A percentile compares a stretch with the other conserved stretches of the same genome.
phyloP scores from a whole-genome alignment of 208 protist genomes.

The Crithidia fasciculata region DNA sequence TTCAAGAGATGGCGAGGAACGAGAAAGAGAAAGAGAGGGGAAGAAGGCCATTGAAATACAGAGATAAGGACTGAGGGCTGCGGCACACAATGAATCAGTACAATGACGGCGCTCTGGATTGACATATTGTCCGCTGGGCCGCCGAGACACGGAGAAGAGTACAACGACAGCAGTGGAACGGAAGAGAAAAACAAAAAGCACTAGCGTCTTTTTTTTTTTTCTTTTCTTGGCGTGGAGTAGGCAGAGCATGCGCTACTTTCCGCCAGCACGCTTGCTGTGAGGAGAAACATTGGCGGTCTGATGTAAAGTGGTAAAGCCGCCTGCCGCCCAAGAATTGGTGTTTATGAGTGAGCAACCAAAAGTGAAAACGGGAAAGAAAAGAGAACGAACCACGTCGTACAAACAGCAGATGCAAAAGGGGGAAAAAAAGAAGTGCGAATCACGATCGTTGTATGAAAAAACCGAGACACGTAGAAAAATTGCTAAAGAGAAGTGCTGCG shows the following conservation, averaged over 20 bases:
- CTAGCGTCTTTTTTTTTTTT: not conserved
- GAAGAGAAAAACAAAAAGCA: constrained; percentile 5
- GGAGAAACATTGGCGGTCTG: no score
- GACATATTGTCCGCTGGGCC: no score
- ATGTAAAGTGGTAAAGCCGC: not conserved
- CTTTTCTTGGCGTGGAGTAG: not conserved
- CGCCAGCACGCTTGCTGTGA: no score
- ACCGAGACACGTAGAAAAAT: no score
- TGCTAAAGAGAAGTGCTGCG: no score
- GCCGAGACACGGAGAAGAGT: no score
- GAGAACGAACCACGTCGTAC: not conserved
- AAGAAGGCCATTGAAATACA: not conserved
- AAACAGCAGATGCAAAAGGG: constrained; percentile 8
- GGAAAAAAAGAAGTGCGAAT: not conserved
- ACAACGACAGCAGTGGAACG: not conserved
- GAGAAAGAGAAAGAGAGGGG: constrained; percentile 4
- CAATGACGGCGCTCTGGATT: no score
- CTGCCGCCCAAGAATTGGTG: no score
- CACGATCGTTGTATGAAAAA: no score
- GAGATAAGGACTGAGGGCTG: no score
- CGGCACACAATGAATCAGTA: no score
- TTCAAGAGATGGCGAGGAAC: not conserved
- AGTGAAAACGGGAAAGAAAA: not conserved
- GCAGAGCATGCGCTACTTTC: not conserved
- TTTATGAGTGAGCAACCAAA: not conserved